Evolutionary conservation across 1,284 basidiomycete genomes (phyloP), one percentile per base, ranked within the genome.

Genomic region (Entoloma clypeatum): DNA sequence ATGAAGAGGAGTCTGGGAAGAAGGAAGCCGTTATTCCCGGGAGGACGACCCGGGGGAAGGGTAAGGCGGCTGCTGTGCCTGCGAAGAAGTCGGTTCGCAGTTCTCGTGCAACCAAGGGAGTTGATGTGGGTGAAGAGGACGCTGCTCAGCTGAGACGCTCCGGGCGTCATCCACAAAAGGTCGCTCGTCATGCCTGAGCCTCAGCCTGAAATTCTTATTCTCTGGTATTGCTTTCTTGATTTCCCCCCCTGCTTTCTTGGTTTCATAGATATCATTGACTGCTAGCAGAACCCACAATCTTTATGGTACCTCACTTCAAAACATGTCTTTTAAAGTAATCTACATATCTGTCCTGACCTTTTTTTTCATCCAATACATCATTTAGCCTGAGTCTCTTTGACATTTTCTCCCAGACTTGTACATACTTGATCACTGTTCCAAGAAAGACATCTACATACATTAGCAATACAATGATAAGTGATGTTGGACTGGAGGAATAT

Each of bases 131-230:
- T 22, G 49, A 47, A 34, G 49, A 48, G 17, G 45, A 48, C n/a
- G n/a, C 35, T 11, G 36, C 32, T 25, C 43, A 39, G 19, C 49
- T 50, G 1, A 45, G 55, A 14, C 51, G 55, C 21, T 52, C 54
- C 9, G 31, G 26, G 23, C 54, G 55, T 34, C 50, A 49, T 24
- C 48, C 50, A 16, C 52, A 53, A 39, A 54, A 57, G 39, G 45
- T 42, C 18, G 49, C 50, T 33, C 53, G 49, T 27, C 45, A 47
- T 14, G n/a, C 18, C 23, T 56, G 36, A 39, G 17, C 34, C 14
- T 34, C 13, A 33, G 31, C 17, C 13, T 21, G 11, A 21, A 18
- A 13, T 13, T 23, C 23, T 22, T 34, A n/a, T n/a, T n/a, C n/a
- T n/a, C n/a, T n/a, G 24, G 36, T n/a, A n/a, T 19, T 21, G 24